Percentiles rank a stretch among this genome's conserved stretches.
phyloP scores from a whole-genome alignment of 805 yeast species.

The Saitoella complicata region DNA sequence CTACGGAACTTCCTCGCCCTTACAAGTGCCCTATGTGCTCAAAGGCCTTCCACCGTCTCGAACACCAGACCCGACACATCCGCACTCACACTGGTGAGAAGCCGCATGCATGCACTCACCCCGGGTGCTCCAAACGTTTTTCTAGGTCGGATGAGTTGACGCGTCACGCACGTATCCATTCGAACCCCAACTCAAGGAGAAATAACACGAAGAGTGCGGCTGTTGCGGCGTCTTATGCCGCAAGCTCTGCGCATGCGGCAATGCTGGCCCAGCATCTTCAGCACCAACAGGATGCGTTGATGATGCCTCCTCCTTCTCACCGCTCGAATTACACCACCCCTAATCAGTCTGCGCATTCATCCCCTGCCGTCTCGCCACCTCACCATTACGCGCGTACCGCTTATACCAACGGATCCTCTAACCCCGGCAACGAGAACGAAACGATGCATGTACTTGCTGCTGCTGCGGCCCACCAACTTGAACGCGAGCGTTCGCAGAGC shows the following conservation, averaged over 20 bases:
- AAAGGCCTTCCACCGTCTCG: slow-evolving; percentile 74
- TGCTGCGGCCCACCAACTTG: slow-evolving; percentile 31
- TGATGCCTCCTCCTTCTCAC: background rate
- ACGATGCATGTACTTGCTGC: slow-evolving; percentile 27
- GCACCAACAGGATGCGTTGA: background rate
- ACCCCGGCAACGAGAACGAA: background rate
- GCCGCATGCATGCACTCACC: background rate
- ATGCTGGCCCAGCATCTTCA: no score
- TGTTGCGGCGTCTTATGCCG: background rate
- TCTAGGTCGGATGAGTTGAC: background rate
- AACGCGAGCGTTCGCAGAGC: slow-evolving; percentile 14
- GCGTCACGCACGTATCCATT: background rate
- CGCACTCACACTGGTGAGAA: slow-evolving; percentile 47
- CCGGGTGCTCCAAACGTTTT: slow-evolving; percentile 1
- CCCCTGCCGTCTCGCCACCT: background rate
- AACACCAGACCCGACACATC: slow-evolving; percentile 82
- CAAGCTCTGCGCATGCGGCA: background rate
- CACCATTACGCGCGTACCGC: background rate
- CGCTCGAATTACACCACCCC: background rate
- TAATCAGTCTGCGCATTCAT: background rate
- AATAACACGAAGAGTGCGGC: background rate
- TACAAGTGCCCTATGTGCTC: slow-evolving; percentile 73
- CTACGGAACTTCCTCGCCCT: slow-evolving; percentile 37
- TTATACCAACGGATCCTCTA: background rate
- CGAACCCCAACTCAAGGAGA: slow-evolving; percentile 1